These are phyloP conservation scores for Yarrowia sp. DNA, from an alignment of 805 yeast genomes.

Conservation along the genomic window DNA sequence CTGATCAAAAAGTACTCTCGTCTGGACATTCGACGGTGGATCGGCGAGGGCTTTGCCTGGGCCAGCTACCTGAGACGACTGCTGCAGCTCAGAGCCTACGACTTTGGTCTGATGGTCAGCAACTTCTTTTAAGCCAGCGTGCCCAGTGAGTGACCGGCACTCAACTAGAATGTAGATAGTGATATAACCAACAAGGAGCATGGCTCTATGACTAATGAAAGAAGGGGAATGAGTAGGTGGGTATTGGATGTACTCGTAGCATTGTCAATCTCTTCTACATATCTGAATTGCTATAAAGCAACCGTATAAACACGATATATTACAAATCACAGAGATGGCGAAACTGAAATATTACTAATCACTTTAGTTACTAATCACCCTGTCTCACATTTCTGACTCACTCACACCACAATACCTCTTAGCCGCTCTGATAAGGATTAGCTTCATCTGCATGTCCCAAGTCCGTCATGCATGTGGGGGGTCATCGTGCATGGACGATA, in stretches of 20 bases:
- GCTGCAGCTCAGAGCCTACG: slow-evolving; percentile 50
- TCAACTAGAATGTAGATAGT: slow-evolving; percentile 32
- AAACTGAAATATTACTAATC: no score
- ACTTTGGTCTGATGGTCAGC: slow-evolving; percentile 43
- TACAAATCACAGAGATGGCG: no score
- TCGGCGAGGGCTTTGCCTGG: slow-evolving; percentile 49
- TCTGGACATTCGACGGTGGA: slow-evolving; percentile 42
- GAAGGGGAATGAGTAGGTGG: no score
- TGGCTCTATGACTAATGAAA: not conserved
- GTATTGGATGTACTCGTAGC: no score
- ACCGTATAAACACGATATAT: no score
- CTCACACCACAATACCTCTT: no score
- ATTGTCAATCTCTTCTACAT: no score
- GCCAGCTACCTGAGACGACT: slow-evolving; percentile 49
- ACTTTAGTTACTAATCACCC: no score
- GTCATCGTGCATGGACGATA: not conserved
- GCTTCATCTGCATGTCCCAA: slow-evolving; percentile 1
- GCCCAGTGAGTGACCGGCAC: no score
- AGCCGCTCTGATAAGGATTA: slow-evolving; percentile 19
- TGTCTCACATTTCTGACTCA: no score
- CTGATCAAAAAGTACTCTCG: slow-evolving; percentile 43
- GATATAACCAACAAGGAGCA: slow-evolving; percentile 6
- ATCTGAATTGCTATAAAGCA: no score
- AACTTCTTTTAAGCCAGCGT: slow-evolving; percentile 7
- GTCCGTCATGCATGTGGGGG: slow-evolving; percentile 34